Evolutionary conservation across 768 basidiomycete genomes (phyloP), one percentile per base, ranked within the genome.

Genomic region (Mycena capillaripes): DNA sequence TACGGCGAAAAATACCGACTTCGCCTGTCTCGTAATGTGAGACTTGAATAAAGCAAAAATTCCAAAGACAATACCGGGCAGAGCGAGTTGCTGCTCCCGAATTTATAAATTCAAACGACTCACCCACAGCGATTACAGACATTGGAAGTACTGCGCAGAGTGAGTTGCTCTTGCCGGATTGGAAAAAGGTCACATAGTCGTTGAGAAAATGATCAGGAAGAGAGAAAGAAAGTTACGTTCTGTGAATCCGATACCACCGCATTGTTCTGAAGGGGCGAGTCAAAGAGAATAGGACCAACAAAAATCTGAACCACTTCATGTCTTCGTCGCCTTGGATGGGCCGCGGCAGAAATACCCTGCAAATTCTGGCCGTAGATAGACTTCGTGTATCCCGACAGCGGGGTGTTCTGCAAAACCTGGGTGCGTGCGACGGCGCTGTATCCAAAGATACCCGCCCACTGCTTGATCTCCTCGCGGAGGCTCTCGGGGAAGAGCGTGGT

Each of bases 391-490:
- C 85, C 85, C 34, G 81, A 77, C 17, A 81, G 66, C 14, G 88
- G 88, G 27, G 82, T 83, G 76, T 86, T 87, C 50, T 80, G 74
- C 48, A 73, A 50, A 23, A 73, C 72, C 62, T 82, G 78, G 56
- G 81, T 84, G 10, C 82, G 78, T 14, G 79, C 78, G 7, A 86
- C 88, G 40, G 75, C 76, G 67, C 81, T 81, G 75, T 84, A 82
- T 8, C 86, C 85, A 72, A 89, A 87, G 50, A 90, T 84, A 71
- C 87, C 88, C 34, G 87, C 88, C 89, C 89, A 90, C 75, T 90
- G 83, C 76, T 88, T 87, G 75, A 89, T 81, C 60, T 84, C 87
- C 78, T 90, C 86, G 34, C 74, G 79, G 77, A 85, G 89, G 82
- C 89, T 89, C 62, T 83, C 79, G 53, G 84, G 85, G 80, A 84